Conservation (phyloP, 805 yeast genomes). For the Teunomyces gatunensis region DNA sequence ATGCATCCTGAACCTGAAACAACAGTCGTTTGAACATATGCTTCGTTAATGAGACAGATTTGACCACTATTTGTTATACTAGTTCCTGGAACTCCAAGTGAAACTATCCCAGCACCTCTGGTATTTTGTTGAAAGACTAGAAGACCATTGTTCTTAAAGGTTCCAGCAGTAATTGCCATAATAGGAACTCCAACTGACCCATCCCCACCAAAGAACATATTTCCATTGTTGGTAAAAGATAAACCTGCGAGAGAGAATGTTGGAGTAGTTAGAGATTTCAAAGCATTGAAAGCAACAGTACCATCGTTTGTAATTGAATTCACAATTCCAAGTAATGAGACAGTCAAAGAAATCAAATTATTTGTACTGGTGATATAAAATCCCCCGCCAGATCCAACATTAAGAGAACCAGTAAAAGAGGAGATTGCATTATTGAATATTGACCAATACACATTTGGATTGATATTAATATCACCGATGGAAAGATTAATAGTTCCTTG, state of each 20-base stretch:
- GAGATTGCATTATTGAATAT: conserved; percentile 14
- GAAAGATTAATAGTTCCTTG: conserved; percentile 16
- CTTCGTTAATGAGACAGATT: conserved; percentile 22
- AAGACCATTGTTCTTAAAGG: conserved; percentile 18
- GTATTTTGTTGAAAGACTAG: conserved; percentile 19
- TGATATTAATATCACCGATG: conserved; percentile 17
- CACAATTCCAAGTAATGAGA: conserved; percentile 9
- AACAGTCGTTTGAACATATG: conserved; percentile 20
- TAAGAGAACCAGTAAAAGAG: conserved; percentile 12
- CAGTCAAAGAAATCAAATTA: conserved; percentile 7
- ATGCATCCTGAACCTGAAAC: conserved; percentile 30
- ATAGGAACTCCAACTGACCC: conserved; percentile 10
- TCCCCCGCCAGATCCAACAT: conserved; percentile 13
- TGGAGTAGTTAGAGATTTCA: conserved; percentile 10
- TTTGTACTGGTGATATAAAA: conserved; percentile 13
- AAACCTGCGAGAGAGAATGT: conserved; percentile 6
- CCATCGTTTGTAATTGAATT: conserved; percentile 20
- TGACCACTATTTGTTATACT: background rate
- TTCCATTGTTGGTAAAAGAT: conserved; percentile 11
- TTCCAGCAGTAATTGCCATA: conserved; percentile 9
- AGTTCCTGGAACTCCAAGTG: conserved; percentile 9
- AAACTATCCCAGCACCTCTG: conserved; percentile 20
- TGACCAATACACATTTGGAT: conserved; percentile 18
- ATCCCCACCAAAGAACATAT: conserved; percentile 11
- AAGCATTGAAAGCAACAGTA: conserved; percentile 13